Evolutionary conservation across 306 rosid species (phyloP).

Genomic region (Cicer yamashitae): DNA sequence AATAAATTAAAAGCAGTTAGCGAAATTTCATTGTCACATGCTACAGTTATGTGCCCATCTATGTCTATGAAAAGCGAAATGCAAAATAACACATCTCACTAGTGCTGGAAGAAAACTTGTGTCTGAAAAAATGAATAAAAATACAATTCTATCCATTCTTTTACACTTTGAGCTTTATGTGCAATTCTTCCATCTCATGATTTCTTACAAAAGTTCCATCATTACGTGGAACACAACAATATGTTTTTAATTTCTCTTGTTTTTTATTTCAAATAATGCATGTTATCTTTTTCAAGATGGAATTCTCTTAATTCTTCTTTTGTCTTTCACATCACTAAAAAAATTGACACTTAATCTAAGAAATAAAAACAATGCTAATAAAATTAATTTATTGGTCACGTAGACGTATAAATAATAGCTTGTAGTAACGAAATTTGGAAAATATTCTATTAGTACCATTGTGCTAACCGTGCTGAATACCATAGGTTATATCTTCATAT

Average conservation of each 20-base stretch:
- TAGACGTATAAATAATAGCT: slow-evolving; percentile 40
- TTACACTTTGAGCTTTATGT: slow-evolving; percentile 47
- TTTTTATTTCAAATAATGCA: slow-evolving; percentile 34
- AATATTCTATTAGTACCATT: slow-evolving; percentile 40
- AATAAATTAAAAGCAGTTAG: slow-evolving; percentile 23
- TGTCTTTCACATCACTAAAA: slow-evolving; percentile 24
- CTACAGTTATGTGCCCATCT: slow-evolving; percentile 33
- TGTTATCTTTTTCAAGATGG: slow-evolving; percentile 22
- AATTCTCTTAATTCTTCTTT: slow-evolving; percentile 31
- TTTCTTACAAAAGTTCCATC: slow-evolving; percentile 56
- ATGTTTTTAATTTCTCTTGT: neutral
- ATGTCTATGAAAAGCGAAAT: slow-evolving; percentile 49
- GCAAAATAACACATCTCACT: slow-evolving; percentile 47
- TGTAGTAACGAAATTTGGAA: slow-evolving; percentile 37
- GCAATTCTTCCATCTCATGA: slow-evolving; percentile 47
- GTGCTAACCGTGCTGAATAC: slow-evolving; percentile 26
- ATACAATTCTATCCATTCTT: slow-evolving; percentile 43
- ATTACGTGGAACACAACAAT: slow-evolving; percentile 49
- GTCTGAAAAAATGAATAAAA: slow-evolving; percentile 40
- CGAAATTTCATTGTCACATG: slow-evolving; percentile 34
- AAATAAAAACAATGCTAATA: slow-evolving; percentile 10
- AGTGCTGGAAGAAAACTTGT: slow-evolving; percentile 50
- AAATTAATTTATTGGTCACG: slow-evolving; percentile 31
- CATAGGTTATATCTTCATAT: slow-evolving; percentile 42
- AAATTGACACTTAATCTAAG: slow-evolving; percentile 22